Conservation (phyloP, 2,329 filamentous ascomycete genomes). For the Leptoxyphium fumago region DNA sequence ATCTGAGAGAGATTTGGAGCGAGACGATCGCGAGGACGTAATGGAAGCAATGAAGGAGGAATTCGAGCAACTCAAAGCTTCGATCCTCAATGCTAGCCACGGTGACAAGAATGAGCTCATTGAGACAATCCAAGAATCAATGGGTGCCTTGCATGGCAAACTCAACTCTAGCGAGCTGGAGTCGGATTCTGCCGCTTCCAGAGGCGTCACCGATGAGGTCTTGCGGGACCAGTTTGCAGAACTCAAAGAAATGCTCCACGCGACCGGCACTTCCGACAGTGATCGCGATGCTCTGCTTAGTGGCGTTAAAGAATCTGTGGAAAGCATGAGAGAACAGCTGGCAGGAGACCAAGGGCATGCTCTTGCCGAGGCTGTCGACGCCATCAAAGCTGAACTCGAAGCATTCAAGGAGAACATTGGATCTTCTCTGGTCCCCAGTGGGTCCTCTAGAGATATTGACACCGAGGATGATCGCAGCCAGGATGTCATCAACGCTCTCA, state of each 20-base stretch:
- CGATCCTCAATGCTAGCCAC: slow-evolving; percentile 49
- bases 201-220: slow-evolving; percentile 31
- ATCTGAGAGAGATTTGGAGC: slow-evolving; percentile 23
- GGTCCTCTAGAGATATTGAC: slow-evolving; percentile 3
- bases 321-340: slow-evolving; percentile 27
- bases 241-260: slow-evolving; percentile 42
- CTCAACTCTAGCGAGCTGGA: slow-evolving; percentile 23
- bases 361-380: slow-evolving; percentile 26
- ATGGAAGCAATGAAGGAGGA: slow-evolving; percentile 65
- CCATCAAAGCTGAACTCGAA: slow-evolving; percentile 29
- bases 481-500: slow-evolving; percentile 15
- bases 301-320: slow-evolving; percentile 39
- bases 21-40: slow-evolving; percentile 29
- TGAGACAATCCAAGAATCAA: slow-evolving; percentile 40
- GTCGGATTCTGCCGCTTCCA: slow-evolving; percentile 18
- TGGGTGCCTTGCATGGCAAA: slow-evolving; percentile 33
- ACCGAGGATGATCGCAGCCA: slow-evolving; percentile 10
- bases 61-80: slow-evolving; percentile 66
- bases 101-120: slow-evolving; percentile 47
- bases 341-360: slow-evolving; percentile 24
- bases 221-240: slow-evolving; percentile 48
- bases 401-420: slow-evolving; percentile 27
- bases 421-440: slow-evolving; percentile 26
- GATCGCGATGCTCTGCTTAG: slow-evolving; percentile 51
- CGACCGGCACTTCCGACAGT: slow-evolving; percentile 31